Conservation (phyloP, 345 rosid species). For the Eucalyptus polyanthemos region DNA sequence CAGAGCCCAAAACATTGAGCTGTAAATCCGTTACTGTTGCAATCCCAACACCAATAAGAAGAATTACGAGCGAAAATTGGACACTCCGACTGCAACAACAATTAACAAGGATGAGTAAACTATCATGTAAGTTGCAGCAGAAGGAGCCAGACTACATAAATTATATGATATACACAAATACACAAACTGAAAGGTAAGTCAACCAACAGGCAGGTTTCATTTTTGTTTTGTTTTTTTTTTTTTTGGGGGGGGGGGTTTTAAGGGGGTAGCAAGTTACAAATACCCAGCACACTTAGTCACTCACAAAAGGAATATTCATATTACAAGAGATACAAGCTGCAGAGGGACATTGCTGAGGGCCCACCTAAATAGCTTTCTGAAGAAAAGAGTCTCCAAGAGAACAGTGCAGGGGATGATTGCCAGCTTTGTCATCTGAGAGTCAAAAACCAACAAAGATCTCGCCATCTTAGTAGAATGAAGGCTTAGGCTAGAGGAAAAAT, state of each 20-base stretch:
- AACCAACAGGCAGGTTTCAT: neutral
- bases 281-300: neutral
- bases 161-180: neutral
- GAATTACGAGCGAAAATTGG: conserved; percentile 73
- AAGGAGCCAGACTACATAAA: neutral
- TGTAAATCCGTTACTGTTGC: conserved; percentile 99
- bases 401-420: conserved; percentile 99
- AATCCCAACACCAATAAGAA: conserved; percentile 97
- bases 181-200: neutral
- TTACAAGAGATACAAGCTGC: neutral
- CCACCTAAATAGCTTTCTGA: conserved; percentile 94
- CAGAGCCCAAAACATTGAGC: conserved; percentile 86
- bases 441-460: neutral
- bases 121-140: neutral
- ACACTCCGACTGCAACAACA: conserved; percentile 63
- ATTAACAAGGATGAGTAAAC: neutral
- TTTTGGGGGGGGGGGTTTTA: too few species aligned
- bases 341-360: neutral
- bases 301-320: neutral
- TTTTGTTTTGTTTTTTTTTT: neutral
- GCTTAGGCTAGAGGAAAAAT: neutral
- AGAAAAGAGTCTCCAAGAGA: conserved; percentile 95
- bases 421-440: conserved; percentile 89
- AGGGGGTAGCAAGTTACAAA: neutral
- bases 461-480: neutral